Evolutionary conservation across 352 stramenopile species (phyloP).

Genomic region (Thraustochytrium sp.): DNA sequence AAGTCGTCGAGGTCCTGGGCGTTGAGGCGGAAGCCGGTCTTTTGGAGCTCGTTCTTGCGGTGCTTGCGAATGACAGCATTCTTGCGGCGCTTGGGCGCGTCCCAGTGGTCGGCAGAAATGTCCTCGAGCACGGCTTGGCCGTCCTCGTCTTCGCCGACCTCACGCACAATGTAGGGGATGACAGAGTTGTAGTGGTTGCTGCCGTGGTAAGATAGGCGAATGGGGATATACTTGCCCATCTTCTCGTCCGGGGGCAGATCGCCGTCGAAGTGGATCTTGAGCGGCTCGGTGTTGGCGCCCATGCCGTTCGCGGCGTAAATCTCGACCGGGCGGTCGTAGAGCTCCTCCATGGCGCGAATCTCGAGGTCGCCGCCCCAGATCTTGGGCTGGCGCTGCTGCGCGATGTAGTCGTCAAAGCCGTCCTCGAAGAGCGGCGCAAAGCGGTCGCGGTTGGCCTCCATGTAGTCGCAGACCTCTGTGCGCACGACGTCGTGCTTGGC

Average conservation of each 20-base stretch:
- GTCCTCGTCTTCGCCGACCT: background rate
- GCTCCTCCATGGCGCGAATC: conserved; percentile 87
- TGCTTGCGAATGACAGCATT: conserved; percentile 18
- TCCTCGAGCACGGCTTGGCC: background rate
- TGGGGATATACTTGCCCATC: conserved; percentile 41
- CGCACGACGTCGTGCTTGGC: conserved; percentile 80
- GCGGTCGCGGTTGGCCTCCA: conserved; percentile 83
- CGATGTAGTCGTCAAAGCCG: conserved; percentile 82
- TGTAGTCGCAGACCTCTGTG: conserved; percentile 85
- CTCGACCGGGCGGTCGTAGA: conserved; percentile 62
- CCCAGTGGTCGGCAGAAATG: background rate
- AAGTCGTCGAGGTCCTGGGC: background rate
- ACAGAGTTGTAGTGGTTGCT: conserved; percentile 50
- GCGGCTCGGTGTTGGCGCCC: background rate
- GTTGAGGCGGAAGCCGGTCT: background rate
- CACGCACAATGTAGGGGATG: background rate
- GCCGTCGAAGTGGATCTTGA: conserved; percentile 43
- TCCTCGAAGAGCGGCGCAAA: conserved; percentile 82
- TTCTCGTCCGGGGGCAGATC: conserved; percentile 20
- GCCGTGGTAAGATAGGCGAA: conserved; percentile 47
- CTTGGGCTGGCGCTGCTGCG: conserved; percentile 73
- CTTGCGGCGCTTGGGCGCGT: background rate
- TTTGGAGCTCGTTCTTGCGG: background rate
- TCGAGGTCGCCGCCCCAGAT: conserved; percentile 92
- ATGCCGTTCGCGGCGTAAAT: conserved; percentile 22